These are phyloP conservation scores for Pisolithus albus DNA, from an alignment of 768 basidiomycete species.

Conservation along the genomic window DNA sequence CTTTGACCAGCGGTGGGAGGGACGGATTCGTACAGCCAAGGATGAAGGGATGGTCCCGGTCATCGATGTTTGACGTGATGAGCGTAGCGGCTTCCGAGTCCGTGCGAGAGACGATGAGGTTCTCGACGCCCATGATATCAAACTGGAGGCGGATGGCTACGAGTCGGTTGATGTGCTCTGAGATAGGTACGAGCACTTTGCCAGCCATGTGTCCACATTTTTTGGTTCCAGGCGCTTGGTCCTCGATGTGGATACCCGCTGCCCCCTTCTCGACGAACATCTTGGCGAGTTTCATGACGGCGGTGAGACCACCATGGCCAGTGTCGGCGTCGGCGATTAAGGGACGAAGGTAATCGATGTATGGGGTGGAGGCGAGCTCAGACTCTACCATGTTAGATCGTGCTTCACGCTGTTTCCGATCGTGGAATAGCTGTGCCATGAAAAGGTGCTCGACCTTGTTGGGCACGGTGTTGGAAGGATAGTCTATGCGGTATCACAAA, in stretches of 20 bases:
- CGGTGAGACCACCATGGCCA: conserved; percentile 96
- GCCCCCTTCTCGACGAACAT: conserved; percentile 99
- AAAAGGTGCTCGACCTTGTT: conserved; percentile 99
- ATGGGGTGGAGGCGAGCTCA: conserved; percentile 63
- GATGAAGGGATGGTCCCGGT: conserved; percentile 96
- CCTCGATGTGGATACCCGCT: conserved; percentile 96
- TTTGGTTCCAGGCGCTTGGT: conserved; percentile 96
- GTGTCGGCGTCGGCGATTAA: conserved; percentile 97
- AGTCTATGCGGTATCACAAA: conserved; percentile 47
- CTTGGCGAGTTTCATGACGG: conserved; percentile 97
- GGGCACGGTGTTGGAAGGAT: conserved; percentile 97
- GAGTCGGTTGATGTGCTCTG: conserved; percentile 96
- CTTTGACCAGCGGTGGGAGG: conserved; percentile 60
- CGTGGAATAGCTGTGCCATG: conserved; percentile 98
- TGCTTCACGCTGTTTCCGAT: conserved; percentile 88
- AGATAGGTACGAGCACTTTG: conserved; percentile 94
- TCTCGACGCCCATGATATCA: conserved; percentile 97
- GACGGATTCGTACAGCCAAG: conserved; percentile 80
- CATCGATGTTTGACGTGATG: conserved; percentile 93
- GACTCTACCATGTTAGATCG: conserved; percentile 64
- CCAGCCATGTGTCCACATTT: conserved; percentile 95
- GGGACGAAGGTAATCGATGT: conserved; percentile 87
- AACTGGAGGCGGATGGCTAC: conserved; percentile 96
- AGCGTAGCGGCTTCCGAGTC: conserved; percentile 98
- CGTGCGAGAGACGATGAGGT: conserved; percentile 88